Percentiles rank a stretch among this genome's conserved stretches.
phyloP scores from a whole-genome alignment of 257 asterid genomes.

The Nicotiana tomentosiformis region DNA sequence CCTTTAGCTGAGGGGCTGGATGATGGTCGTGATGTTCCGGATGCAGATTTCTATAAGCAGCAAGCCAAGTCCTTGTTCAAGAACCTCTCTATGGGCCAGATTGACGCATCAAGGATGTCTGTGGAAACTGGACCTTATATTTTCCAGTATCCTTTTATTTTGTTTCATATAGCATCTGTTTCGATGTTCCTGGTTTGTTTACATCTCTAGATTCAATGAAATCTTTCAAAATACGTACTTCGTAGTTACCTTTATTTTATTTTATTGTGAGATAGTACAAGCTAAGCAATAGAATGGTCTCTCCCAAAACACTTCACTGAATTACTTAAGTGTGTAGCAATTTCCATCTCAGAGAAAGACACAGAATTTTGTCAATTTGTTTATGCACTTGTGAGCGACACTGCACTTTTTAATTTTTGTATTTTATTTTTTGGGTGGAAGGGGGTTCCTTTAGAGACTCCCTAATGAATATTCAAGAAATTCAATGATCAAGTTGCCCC shows the following conservation, averaged over 20 bases:
- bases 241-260: not conserved
- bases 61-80: constrained; percentile 87
- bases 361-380: not conserved
- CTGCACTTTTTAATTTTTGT: not conserved
- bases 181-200: not conserved
- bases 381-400: not conserved
- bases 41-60: constrained; percentile 76
- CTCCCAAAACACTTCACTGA: not conserved
- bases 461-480: not conserved
- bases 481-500: not conserved
- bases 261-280: not conserved
- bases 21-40: constrained; percentile 87
- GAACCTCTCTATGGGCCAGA: constrained; percentile 79
- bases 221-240: too few species aligned
- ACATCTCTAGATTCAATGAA: not conserved
- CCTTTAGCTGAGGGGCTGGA: constrained; percentile 91
- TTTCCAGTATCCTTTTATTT: constrained; percentile 79
- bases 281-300: not conserved
- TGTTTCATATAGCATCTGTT: not conserved
- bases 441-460: not conserved
- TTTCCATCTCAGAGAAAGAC: not conserved
- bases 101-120: constrained; percentile 92
- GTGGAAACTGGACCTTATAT: constrained; percentile 85
- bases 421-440: not conserved
- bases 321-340: not conserved